A percentile compares a stretch with the other conserved stretches of the same genome.
Conservation (phyloP, 1,284 basidiomycete species). For the Fistulinella staudtii region DNA sequence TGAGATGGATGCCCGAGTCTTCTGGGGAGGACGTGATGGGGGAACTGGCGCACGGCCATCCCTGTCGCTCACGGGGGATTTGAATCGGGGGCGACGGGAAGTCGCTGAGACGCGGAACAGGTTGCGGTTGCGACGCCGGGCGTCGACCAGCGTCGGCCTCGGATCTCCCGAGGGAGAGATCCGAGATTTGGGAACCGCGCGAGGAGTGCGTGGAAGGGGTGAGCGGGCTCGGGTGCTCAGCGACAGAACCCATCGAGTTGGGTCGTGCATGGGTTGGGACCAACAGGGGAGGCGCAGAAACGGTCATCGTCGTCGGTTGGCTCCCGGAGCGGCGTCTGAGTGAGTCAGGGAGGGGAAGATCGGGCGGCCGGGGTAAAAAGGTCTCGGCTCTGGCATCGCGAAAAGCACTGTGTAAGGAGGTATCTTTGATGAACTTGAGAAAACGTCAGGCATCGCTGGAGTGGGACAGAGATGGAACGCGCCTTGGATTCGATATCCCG, state of each 20-base stretch:
- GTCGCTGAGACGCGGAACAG: background rate
- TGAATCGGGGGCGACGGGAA: conserved; percentile 12
- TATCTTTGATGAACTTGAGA: conserved; percentile 29
- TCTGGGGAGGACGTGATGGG: conserved; percentile 19
- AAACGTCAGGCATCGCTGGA: background rate
- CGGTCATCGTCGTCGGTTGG: background rate
- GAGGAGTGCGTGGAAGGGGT: conserved; percentile 4
- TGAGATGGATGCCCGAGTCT: conserved; percentile 7
- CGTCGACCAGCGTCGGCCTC: background rate
- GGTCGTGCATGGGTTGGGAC: background rate
- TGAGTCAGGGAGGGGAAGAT: conserved; percentile 24
- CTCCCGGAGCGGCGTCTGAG: background rate
- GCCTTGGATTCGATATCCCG: conserved; percentile 30
- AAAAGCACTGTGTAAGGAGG: conserved; percentile 25
- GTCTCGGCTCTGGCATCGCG: conserved; percentile 33
- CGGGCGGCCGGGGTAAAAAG: conserved; percentile 23
- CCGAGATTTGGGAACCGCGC: conserved; percentile 3
- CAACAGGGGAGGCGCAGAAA: background rate
- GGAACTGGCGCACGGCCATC: conserved; percentile 10
- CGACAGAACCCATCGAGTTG: background rate
- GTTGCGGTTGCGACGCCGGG: conserved; percentile 5
- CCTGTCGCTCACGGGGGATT: conserved; percentile 15
- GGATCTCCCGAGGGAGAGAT: background rate
- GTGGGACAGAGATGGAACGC: conserved; percentile 6
- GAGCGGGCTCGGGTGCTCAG: background rate